phyloP scores from a whole-genome alignment of 1,284 basidiomycete genomes.

The Pseudozyma hubeiensis region DNA sequence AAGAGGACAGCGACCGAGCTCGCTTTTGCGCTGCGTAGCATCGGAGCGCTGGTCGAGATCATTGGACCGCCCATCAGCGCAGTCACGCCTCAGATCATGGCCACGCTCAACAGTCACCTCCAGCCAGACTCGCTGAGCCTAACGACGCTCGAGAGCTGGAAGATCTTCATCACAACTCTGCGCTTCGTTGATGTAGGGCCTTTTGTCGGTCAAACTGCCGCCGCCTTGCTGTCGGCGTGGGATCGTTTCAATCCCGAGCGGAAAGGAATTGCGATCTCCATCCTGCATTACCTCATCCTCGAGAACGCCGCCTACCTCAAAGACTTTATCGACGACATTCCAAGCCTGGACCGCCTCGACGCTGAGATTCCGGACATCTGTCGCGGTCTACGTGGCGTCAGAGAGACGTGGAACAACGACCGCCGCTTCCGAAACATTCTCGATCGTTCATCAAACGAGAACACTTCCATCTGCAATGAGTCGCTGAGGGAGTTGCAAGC shows the following conservation, averaged over 20 bases:
- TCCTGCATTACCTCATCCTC: constrained; percentile 79
- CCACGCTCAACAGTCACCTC: constrained; percentile 91
- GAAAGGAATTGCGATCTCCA: constrained; percentile 74
- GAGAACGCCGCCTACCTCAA: constrained; percentile 73
- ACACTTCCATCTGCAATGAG: constrained; percentile 81
- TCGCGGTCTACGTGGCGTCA: constrained; percentile 51
- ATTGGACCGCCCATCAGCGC: constrained; percentile 73
- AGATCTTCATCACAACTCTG: constrained; percentile 80
- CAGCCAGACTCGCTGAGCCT: constrained; percentile 79
- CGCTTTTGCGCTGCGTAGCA: constrained; percentile 73
- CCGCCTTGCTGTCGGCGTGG: constrained; percentile 86
- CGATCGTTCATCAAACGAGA: constrained; percentile 82
- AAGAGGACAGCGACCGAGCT: constrained; percentile 52
- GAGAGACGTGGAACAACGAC: constrained; percentile 72
- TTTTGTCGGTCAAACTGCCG: constrained; percentile 87
- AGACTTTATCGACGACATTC: constrained; percentile 74
- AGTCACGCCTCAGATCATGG: constrained; percentile 77
- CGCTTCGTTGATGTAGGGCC: constrained; percentile 81
- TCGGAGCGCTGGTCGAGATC: constrained; percentile 79
- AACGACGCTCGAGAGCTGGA: constrained; percentile 85
- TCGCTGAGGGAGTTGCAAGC: constrained; percentile 81
- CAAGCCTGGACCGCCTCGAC: constrained; percentile 71
- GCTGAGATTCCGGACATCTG: constrained; percentile 64
- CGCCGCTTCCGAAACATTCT: constrained; percentile 76
- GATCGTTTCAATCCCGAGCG: constrained; percentile 74